Conservation (phyloP, 1,139 yeast species). For the Protomyces pachydermus region DNA sequence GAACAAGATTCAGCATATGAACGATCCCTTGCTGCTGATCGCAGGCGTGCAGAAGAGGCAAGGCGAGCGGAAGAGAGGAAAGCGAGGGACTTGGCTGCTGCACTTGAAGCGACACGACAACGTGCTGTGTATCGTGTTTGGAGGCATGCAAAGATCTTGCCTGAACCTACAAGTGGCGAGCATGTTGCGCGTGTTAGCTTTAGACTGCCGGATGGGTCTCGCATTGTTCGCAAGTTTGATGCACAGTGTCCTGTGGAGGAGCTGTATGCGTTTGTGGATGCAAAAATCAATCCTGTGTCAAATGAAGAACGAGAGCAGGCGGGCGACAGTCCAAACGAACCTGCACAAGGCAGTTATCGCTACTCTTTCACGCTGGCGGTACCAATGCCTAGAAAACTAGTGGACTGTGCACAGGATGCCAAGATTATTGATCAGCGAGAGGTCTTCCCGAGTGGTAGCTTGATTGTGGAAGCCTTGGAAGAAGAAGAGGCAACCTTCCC, state of each 20-base stretch:
- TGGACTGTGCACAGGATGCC: conserved; percentile 38
- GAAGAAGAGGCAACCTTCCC: conserved; percentile 30
- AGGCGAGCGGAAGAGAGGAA: conserved; percentile 36
- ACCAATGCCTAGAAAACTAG: conserved; percentile 54
- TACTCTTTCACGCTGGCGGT: conserved; percentile 49
- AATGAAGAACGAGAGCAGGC: conserved; percentile 42
- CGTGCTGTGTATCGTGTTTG: background rate
- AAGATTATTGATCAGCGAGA: conserved; percentile 44
- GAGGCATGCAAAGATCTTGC: background rate
- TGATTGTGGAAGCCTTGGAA: conserved; percentile 49
- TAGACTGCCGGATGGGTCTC: conserved; percentile 56
- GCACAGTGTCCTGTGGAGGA: conserved; percentile 49
- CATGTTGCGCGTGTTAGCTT: conserved; percentile 44
- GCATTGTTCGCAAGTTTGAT: conserved; percentile 55
- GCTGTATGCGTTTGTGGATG: conserved; percentile 54
- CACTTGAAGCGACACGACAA: conserved; percentile 33
- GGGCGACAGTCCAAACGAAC: conserved; percentile 39
- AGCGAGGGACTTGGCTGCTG: conserved; percentile 33
- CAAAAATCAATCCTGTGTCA: background rate
- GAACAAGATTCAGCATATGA: conserved; percentile 79
- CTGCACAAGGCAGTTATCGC: conserved; percentile 44
- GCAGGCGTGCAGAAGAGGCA: conserved; percentile 43
- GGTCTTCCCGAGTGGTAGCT: conserved; percentile 58
- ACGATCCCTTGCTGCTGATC: conserved; percentile 58
- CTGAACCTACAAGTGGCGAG: conserved; percentile 39